Conservation (phyloP, 2,329 filamentous ascomycete genomes). For the Phaeosphaeriaceae sp. region DNA sequence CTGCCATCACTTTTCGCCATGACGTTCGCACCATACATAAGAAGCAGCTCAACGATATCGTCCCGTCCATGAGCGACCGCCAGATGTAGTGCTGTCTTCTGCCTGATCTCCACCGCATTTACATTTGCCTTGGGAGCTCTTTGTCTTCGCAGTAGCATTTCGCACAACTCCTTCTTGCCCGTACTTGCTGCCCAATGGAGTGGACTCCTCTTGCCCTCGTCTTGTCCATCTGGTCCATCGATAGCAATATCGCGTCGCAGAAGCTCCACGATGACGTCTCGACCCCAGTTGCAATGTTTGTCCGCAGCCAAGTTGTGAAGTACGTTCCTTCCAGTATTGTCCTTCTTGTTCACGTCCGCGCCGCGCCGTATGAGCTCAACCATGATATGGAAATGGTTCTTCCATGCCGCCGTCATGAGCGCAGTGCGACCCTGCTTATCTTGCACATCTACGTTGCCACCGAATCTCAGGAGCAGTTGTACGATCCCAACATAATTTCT, state of each 20-base stretch:
- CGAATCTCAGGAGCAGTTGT: conserved; percentile 39
- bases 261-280: conserved; percentile 53
- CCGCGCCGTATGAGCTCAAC: conserved; percentile 44
- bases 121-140: conserved; percentile 37
- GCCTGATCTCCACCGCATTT: conserved; percentile 42
- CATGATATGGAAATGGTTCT: conserved; percentile 44
- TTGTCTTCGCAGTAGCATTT: conserved; percentile 52
- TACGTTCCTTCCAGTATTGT: conserved; percentile 42
- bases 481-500: conserved; percentile 39
- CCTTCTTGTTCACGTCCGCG: conserved; percentile 49
- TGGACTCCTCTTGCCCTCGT: conserved; percentile 59
- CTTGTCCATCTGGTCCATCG: conserved; percentile 49
- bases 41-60: conserved; percentile 44
- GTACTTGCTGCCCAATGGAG: conserved; percentile 66
- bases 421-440: conserved; percentile 48
- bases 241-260: conserved; percentile 50
- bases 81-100: conserved; percentile 47
- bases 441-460: conserved; percentile 41
- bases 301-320: conserved; percentile 49
- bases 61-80: conserved; percentile 44
- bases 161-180: conserved; percentile 59
- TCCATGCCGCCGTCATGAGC: conserved; percentile 48
- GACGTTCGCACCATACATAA: conserved; percentile 39
- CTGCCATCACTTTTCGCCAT: conserved; percentile 44
- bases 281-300: conserved; percentile 56